Conservation (phyloP, 1,284 basidiomycete genomes). For the Trametes sp. region DNA sequence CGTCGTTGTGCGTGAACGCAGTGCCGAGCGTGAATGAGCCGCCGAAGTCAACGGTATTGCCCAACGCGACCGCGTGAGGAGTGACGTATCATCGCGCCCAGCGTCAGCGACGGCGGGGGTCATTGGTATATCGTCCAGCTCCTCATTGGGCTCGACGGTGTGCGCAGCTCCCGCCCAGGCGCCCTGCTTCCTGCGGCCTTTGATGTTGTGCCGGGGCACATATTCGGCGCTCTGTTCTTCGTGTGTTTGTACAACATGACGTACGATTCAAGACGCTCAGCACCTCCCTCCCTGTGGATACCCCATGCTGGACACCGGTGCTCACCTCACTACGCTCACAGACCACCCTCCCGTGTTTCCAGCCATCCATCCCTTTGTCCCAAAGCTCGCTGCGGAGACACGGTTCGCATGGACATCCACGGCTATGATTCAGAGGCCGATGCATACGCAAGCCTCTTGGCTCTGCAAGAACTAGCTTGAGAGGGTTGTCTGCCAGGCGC, state of each 20-base stretch:
- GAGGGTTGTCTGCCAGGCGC: too few relatives aligned
- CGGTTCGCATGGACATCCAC: too few relatives aligned
- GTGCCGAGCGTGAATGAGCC: conserved; percentile 60
- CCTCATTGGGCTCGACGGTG: conserved; percentile 29
- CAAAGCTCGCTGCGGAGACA: too few relatives aligned
- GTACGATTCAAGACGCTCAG: conserved; percentile 31
- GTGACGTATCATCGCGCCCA: conserved; percentile 60
- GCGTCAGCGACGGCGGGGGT: conserved; percentile 32
- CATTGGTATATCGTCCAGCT: conserved; percentile 26
- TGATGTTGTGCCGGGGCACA: conserved; percentile 20
- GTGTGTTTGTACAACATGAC: conserved; percentile 39
- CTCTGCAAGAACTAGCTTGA: too few relatives aligned
- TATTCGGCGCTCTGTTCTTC: conserved; percentile 23
- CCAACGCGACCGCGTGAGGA: conserved; percentile 46
- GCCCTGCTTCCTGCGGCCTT: conserved; percentile 26
- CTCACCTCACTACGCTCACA: conserved; percentile 44
- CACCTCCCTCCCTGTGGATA: background rate
- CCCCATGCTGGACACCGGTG: background rate
- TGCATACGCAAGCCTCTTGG: too few relatives aligned
- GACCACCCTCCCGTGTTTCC: conserved; percentile 25
- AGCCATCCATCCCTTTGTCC: conserved; percentile 21
- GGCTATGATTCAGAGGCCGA: too few relatives aligned
- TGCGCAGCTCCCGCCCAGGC: conserved; percentile 13
- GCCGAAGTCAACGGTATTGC: conserved; percentile 68
- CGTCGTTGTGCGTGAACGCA: conserved; percentile 70